A percentile compares a stretch with the other conserved stretches of the same genome.
These are phyloP conservation scores for Ascochyta koolunga DNA, from an alignment of 2,329 filamentous ascomycete species.

Conservation along the genomic window DNA sequence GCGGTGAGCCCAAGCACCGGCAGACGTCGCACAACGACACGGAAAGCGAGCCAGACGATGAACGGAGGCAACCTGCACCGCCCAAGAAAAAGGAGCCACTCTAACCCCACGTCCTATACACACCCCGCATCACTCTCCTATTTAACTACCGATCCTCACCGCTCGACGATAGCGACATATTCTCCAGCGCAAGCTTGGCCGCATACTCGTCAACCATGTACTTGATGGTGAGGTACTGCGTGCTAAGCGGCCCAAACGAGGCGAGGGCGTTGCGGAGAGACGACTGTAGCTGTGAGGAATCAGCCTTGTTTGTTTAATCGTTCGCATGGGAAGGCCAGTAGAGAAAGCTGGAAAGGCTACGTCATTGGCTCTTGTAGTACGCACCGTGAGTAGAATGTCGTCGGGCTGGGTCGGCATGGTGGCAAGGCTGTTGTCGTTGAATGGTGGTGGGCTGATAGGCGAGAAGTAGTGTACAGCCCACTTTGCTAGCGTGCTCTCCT, in stretches of 20 bases:
- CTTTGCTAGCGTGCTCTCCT: conserved; percentile 4
- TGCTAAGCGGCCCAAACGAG: conserved; percentile 41
- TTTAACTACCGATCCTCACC: background rate
- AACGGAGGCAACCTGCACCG: too few species aligned
- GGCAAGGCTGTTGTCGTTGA: background rate
- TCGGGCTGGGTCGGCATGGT: conserved; percentile 32
- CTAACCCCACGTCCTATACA: background rate
- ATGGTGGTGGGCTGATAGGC: background rate
- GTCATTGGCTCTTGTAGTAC: background rate
- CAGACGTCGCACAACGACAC: background rate
- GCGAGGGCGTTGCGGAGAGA: conserved; percentile 44
- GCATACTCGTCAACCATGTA: conserved; percentile 41
- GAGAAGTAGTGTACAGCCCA: background rate
- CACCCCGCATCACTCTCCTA: background rate
- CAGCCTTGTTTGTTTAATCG: background rate
- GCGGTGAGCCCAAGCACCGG: too few species aligned
- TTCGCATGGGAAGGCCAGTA: background rate
- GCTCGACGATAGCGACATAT: background rate
- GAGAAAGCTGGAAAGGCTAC: background rate
- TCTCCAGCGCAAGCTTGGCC: conserved; percentile 31
- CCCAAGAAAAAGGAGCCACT: too few species aligned
- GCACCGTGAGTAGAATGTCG: conserved; percentile 37
- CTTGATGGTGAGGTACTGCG: conserved; percentile 40
- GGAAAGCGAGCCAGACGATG: background rate
- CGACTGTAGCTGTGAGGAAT: conserved; percentile 34